A percentile compares a stretch with the other conserved stretches of the same genome.
These are phyloP conservation scores for Emergomyces orientalis DNA, from an alignment of 2,329 filamentous ascomycete genomes.

Conservation along the genomic window DNA sequence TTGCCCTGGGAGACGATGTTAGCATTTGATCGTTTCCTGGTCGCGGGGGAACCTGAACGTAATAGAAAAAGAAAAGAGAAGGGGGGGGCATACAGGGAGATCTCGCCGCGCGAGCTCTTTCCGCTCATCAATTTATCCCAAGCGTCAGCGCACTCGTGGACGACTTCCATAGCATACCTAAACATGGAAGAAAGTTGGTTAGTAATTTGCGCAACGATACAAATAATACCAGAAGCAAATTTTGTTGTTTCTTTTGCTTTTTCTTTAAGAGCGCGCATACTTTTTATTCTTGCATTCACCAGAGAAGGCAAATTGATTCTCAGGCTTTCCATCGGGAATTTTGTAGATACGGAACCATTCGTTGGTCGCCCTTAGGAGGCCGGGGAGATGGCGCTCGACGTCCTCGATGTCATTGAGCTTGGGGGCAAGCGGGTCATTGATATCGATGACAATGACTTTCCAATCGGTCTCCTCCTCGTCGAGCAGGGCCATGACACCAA, in stretches of 20 bases:
- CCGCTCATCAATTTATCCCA: slow-evolving; percentile 95
- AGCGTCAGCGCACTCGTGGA: slow-evolving; percentile 90
- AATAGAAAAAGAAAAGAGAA: neutral
- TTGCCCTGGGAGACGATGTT: slow-evolving; percentile 52
- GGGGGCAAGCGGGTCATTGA: slow-evolving; percentile 90
- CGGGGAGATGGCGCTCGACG: slow-evolving; percentile 94
- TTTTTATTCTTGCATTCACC: slow-evolving; percentile 99
- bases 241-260: too few relatives aligned
- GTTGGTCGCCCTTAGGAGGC: slow-evolving; percentile 93
- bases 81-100: slow-evolving; percentile 63
- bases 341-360: slow-evolving; percentile 99
- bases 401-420: slow-evolving; percentile 99
- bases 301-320: slow-evolving; percentile 99
- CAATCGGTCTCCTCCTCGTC: slow-evolving; percentile 99
- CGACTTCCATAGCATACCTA: slow-evolving; percentile 87
- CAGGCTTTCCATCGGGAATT: slow-evolving; percentile 99
- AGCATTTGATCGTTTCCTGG: neutral
- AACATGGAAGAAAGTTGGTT: neutral
- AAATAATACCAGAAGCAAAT: too few relatives aligned
- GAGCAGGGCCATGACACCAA: slow-evolving; percentile 97
- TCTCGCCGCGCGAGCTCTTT: slow-evolving; percentile 67
- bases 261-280: slow-evolving; percentile 39
- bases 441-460: slow-evolving; percentile 99
- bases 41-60: neutral
- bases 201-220: neutral